These are phyloP conservation scores for Aspergillus sclerotialis DNA, from an alignment of 2,329 filamentous ascomycete species.

Conservation along the genomic window DNA sequence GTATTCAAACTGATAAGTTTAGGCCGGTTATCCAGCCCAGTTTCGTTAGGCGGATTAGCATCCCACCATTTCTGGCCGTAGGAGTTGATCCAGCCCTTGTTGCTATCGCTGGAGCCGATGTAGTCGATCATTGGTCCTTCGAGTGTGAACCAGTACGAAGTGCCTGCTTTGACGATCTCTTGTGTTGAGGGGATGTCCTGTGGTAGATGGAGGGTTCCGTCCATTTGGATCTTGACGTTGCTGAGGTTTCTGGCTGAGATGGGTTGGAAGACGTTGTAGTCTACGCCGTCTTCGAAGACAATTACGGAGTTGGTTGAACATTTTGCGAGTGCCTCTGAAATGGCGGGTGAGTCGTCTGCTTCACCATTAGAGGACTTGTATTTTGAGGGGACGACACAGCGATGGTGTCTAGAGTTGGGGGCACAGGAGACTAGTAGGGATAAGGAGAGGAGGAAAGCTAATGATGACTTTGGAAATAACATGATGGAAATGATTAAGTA, in stretches of 20 bases:
- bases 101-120: constrained; percentile 28
- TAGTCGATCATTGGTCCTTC: constrained; percentile 15
- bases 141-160: constrained; percentile 33
- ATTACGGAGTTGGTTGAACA: constrained; percentile 28
- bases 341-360: constrained; percentile 35
- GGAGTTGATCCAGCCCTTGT: constrained; percentile 40
- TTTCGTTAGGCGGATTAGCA: constrained; percentile 32
- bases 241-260: constrained; percentile 34
- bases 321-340: constrained; percentile 28
- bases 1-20: constrained; percentile 36
- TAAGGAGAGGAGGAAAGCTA: constrained; percentile 1
- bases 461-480: constrained; percentile 2
- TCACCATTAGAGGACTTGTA: constrained; percentile 27
- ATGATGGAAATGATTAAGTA: too few relatives aligned
- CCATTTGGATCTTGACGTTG: constrained; percentile 37
- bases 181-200: constrained; percentile 34
- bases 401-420: constrained; percentile 4
- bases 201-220: constrained; percentile 40
- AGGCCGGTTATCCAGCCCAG: constrained; percentile 33
- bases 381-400: constrained; percentile 15
- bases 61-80: constrained; percentile 44
- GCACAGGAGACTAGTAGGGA: background rate
- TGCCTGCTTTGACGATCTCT: constrained; percentile 25
- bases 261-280: constrained; percentile 39
- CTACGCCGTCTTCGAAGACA: constrained; percentile 32